Conservation (phyloP, 2,329 filamentous ascomycete genomes). For the Fusarium torulosum region DNA sequence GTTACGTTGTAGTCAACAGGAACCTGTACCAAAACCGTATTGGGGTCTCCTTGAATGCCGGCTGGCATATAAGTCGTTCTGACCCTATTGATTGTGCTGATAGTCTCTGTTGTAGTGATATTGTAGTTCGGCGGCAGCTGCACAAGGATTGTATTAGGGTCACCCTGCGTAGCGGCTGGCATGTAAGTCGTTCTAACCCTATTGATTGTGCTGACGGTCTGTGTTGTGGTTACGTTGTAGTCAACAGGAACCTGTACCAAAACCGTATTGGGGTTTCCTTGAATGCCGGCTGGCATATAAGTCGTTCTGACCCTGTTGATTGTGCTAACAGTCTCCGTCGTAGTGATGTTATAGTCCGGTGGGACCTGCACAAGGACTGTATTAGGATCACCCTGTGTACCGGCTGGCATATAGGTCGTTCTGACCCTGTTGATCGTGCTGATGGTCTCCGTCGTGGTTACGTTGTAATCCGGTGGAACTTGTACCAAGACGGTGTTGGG, state of each 20-base stretch:
- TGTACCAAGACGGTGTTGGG: conserved; percentile 13
- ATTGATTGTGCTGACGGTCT: conserved; percentile 5
- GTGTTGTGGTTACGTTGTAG: conserved; percentile 5
- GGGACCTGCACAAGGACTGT: conserved; percentile 22
- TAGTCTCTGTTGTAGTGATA: neutral
- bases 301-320: conserved; percentile 8
- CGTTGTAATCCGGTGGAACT: conserved; percentile 2
- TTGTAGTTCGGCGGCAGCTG: conserved; percentile 13
- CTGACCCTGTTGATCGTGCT: conserved; percentile 3
- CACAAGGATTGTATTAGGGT: conserved; percentile 18
- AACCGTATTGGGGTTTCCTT: conserved; percentile 10
- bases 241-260: neutral
- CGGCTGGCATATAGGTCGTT: conserved; percentile 16
- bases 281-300: conserved; percentile 3
- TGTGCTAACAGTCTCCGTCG: neutral
- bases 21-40: neutral
- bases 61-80: neutral
- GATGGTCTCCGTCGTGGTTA: conserved; percentile 11
- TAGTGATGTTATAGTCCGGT: conserved; percentile 6
- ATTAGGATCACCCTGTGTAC: conserved; percentile 15
- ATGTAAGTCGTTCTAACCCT: conserved; percentile 5
- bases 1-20: conserved; percentile 9
- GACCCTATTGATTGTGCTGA: conserved; percentile 3
- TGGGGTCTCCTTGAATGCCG: conserved; percentile 2
- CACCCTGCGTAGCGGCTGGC: neutral